Evolutionary conservation across 2,329 filamentous ascomycete genomes (phyloP).

Genomic region (Colletotrichum sansevieriae): DNA sequence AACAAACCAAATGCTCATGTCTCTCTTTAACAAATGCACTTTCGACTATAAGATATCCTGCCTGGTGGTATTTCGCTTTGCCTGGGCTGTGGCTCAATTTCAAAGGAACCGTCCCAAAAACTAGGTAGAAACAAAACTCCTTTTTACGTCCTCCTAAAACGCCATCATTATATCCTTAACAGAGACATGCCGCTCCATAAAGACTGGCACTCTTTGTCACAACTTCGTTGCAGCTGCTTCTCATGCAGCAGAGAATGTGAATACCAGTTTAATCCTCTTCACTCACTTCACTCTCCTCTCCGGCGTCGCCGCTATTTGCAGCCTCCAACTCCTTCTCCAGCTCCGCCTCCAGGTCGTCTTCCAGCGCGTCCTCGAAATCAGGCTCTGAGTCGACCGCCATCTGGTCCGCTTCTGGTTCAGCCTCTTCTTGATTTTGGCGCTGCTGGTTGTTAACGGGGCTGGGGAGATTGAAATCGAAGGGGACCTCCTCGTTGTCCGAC

Average conservation of each 20-base stretch:
- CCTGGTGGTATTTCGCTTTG: constrained; percentile 32
- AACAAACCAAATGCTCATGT: neutral
- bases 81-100: neutral
- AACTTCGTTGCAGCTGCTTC: neutral
- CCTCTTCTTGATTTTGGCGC: constrained; percentile 45
- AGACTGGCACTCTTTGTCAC: neutral
- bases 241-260: no score
- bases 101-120: constrained; percentile 4
- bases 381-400: constrained; percentile 47
- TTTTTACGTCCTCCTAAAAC: constrained; percentile 30
- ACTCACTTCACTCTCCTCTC: constrained; percentile 73
- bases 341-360: constrained; percentile 68
- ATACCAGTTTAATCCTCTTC: constrained; percentile 67
- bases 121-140: constrained; percentile 10
- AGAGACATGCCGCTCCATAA: neutral
- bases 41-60: constrained; percentile 11
- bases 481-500: constrained; percentile 61
- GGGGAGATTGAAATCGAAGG: constrained; percentile 62
- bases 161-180: constrained; percentile 31
- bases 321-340: constrained; percentile 67
- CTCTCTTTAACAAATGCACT: neutral
- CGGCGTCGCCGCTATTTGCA: constrained; percentile 58
- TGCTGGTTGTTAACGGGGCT: constrained; percentile 62
- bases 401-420: constrained; percentile 43
- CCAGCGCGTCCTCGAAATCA: constrained; percentile 56